Conservation (phyloP, 176 grass and related monocot species). For the Saccharum spontaneum region DNA sequence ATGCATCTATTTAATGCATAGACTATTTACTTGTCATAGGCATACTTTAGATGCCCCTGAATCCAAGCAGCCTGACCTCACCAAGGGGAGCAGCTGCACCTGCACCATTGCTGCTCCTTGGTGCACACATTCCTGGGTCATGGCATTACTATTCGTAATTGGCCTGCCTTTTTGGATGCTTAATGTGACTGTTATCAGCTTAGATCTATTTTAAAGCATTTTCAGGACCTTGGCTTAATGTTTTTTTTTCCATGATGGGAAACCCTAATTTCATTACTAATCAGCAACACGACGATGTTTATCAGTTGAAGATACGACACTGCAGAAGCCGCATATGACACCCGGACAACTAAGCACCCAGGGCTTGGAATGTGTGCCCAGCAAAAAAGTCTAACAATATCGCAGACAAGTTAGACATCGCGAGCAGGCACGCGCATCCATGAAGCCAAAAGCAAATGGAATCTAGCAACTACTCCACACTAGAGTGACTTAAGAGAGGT, state of each 20-base stretch:
- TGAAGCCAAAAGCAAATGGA: not conserved
- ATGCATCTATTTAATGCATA: not conserved
- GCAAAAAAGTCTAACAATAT: not conserved
- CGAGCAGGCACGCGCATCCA: not conserved
- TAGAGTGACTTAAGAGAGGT: not conserved
- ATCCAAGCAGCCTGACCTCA: not conserved
- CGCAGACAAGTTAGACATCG: not conserved
- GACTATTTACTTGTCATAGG: not conserved
- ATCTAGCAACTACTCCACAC: not conserved
- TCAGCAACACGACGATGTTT: not conserved
- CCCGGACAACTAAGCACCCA: not conserved
- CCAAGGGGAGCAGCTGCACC: not conserved
- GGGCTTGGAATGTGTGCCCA: no score
- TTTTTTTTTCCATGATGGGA: not conserved
- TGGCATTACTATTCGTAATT: not conserved
- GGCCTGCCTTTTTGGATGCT: not conserved
- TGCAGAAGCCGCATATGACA: not conserved
- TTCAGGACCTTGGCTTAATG: constrained; percentile 3
- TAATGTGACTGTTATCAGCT: not conserved
- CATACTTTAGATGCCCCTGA: not conserved
- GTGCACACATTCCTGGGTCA: not conserved
- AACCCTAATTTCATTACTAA: not conserved
- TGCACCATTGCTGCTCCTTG: not conserved
- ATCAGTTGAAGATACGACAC: not conserved
- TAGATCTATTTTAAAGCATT: not conserved